Percentiles rank a stretch among this genome's conserved stretches.
Conservation (phyloP, 306 rosid species). For the Canavalia ensiformis region DNA sequence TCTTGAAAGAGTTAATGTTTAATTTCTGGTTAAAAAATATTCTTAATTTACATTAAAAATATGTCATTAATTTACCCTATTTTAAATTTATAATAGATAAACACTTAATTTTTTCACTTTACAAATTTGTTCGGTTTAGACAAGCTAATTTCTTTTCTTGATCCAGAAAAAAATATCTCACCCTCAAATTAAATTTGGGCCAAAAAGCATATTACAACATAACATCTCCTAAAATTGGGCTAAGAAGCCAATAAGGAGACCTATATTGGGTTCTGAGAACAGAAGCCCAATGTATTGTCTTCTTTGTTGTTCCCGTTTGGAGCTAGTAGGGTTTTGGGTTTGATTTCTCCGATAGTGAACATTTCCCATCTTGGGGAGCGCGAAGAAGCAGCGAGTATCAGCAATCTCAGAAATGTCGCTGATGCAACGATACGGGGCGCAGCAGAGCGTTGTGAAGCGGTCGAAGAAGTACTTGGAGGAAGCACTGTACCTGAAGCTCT, state of each 20-base stretch:
- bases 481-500: conserved; percentile 74
- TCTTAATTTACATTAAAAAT: no score
- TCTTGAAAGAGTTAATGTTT: no score
- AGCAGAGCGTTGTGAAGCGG: conserved; percentile 71
- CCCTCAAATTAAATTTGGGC: no score
- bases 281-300: neutral
- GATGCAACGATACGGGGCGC: conserved; percentile 63
- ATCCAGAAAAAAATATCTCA: no score
- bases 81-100: no score
- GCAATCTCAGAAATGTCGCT: conserved; percentile 61
- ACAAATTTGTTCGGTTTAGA: no score
- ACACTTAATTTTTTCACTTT: no score
- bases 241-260: neutral
- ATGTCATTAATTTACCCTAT: no score
- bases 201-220: no score
- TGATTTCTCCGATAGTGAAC: neutral
- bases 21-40: no score
- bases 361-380: neutral
- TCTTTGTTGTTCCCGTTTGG: neutral
- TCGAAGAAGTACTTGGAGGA: conserved; percentile 81
- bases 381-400: neutral
- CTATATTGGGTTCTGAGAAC: neutral
- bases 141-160: no score
- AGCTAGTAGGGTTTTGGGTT: conserved; percentile 54
- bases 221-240: neutral